phyloP scores from a whole-genome alignment of 1,284 basidiomycete species.

The Butyriboletus appendiculatus region DNA sequence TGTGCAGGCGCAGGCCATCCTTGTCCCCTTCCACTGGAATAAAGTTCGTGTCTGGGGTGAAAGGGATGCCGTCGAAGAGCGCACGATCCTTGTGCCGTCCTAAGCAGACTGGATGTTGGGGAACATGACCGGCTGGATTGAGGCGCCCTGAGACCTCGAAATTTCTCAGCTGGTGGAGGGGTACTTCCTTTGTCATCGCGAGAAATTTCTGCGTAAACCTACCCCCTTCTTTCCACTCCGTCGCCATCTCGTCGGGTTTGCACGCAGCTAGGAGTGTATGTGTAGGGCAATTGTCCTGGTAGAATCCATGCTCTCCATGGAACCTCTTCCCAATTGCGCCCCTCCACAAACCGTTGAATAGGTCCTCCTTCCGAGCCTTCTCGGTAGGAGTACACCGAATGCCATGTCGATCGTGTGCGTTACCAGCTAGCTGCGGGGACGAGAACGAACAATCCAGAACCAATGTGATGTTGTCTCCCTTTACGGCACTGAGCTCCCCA shows the following conservation, averaged over 20 bases:
- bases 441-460: slow-evolving; percentile 67
- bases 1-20: slow-evolving; percentile 47
- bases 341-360: slow-evolving; percentile 54
- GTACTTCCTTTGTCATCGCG: slow-evolving; percentile 42
- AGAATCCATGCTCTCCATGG: slow-evolving; percentile 47
- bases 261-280: slow-evolving; percentile 61
- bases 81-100: slow-evolving; percentile 51
- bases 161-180: slow-evolving; percentile 56
- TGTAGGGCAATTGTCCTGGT: slow-evolving; percentile 40
- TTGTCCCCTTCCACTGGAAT: slow-evolving; percentile 44
- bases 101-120: slow-evolving; percentile 52
- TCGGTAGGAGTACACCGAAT: slow-evolving; percentile 56
- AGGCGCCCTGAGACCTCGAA: slow-evolving; percentile 48
- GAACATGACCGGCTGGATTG: slow-evolving; percentile 28
- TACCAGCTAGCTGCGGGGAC: slow-evolving; percentile 40
- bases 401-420: slow-evolving; percentile 43
- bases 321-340: slow-evolving; percentile 43
- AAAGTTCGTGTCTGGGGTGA: slow-evolving; percentile 48
- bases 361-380: slow-evolving; percentile 51
- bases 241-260: slow-evolving; percentile 49
- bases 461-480: slow-evolving; percentile 68
- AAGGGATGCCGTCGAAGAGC: slow-evolving; percentile 57
- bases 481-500: slow-evolving; percentile 49
- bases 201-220: slow-evolving; percentile 57
- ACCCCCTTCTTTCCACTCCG: slow-evolving; percentile 61